Conservation (phyloP, 1,139 yeast species). For the Hemisphaericaspora lyxosophila region DNA sequence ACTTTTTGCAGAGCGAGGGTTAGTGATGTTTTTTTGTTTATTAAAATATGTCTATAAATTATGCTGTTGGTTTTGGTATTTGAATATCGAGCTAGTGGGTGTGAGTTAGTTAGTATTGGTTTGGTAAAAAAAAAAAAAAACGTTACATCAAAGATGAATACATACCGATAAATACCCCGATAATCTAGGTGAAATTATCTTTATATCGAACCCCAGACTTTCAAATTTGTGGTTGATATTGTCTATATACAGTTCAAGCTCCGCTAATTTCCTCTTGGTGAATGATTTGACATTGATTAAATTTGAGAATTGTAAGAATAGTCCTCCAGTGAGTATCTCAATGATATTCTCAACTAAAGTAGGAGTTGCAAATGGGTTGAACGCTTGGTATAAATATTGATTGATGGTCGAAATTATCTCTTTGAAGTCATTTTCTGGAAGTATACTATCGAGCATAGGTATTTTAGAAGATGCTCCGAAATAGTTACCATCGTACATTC, state of each 20-base stretch:
- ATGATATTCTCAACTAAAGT: conserved; percentile 42
- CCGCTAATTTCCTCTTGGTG: conserved; percentile 28
- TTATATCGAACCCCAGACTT: conserved; percentile 22
- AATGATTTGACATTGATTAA: conserved; percentile 18
- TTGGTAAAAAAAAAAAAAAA: too few species aligned
- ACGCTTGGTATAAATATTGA: conserved; percentile 37
- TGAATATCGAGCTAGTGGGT: conserved; percentile 38
- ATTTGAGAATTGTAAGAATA: conserved; percentile 25
- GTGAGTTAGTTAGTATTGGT: too few species aligned
- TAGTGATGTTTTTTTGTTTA: too few species aligned
- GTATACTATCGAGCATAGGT: conserved; percentile 48
- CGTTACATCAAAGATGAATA: conserved; percentile 11
- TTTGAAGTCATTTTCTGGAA: conserved; percentile 35
- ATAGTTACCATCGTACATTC: conserved; percentile 36
- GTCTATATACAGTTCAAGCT: conserved; percentile 48
- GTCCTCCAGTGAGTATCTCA: conserved; percentile 48
- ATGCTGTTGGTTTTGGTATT: conserved; percentile 40
- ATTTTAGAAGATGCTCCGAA: conserved; percentile 57
- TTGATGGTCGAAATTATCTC: conserved; percentile 50
- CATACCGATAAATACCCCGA: conserved; percentile 64
- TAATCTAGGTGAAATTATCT: conserved; percentile 52
- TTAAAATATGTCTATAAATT: background rate
- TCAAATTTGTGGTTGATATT: conserved; percentile 36
- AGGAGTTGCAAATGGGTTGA: conserved; percentile 31
- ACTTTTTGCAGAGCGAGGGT: background rate